Evolutionary conservation across 768 basidiomycete genomes (phyloP).

Genomic region (Baorangia bicolor): DNA sequence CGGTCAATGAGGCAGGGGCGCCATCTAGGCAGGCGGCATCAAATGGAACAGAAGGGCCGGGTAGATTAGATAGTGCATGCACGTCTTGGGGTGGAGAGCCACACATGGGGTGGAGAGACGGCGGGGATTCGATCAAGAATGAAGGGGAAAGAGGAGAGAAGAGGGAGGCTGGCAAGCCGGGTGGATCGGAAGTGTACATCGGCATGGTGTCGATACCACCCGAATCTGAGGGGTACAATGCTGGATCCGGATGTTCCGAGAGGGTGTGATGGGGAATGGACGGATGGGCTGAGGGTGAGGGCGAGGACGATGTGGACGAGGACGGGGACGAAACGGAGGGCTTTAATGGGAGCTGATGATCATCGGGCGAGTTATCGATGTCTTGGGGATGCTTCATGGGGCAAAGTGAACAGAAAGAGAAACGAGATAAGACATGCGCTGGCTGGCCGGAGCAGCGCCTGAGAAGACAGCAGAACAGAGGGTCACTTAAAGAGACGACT

Average conservation of each 20-base stretch:
- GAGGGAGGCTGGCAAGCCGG: conserved; percentile 16
- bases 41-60: conserved; percentile 16
- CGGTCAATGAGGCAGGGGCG: conserved; percentile 28
- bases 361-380: conserved; percentile 47
- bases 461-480: conserved; percentile 7
- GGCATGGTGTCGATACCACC: background rate
- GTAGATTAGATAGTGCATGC: conserved; percentile 28
- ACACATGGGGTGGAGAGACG: background rate
- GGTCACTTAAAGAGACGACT: conserved; percentile 22
- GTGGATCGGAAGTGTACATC: background rate
- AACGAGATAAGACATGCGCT: conserved; percentile 13
- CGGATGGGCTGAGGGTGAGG: conserved; percentile 11
- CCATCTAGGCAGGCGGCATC: conserved; percentile 10
- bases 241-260: conserved; percentile 15
- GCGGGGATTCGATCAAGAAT: conserved; percentile 5
- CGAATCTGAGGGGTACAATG: background rate
- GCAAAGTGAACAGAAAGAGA: conserved; percentile 22
- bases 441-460: background rate
- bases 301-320: conserved; percentile 1
- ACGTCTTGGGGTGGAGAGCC: conserved; percentile 5
- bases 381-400: conserved; percentile 39
- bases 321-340: background rate
- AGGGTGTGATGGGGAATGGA: conserved; percentile 12
- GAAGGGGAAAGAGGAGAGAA: conserved; percentile 13
- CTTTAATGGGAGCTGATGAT: conserved; percentile 4